A percentile compares a stretch with the other conserved stretches of the same genome.
Conservation (phyloP, 257 asterid species). For the Linderniella brevidens region DNA sequence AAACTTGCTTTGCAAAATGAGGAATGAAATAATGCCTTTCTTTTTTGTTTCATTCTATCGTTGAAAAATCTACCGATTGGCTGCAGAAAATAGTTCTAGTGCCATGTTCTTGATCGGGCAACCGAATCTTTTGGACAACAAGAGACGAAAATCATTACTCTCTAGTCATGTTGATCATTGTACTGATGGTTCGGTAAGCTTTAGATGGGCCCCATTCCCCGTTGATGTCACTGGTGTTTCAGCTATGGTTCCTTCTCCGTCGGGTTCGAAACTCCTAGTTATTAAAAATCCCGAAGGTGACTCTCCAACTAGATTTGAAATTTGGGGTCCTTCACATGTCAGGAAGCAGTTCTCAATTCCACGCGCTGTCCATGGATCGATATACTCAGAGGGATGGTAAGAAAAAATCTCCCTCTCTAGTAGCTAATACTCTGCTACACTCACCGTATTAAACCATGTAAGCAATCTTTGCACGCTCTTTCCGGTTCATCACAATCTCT, state of each 20-base stretch:
- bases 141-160: constrained; percentile 47
- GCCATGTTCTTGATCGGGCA: constrained; percentile 67
- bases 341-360: constrained; percentile 61
- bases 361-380: constrained; percentile 58
- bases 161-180: constrained; percentile 40
- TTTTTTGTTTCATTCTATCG: neutral
- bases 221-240: constrained; percentile 59
- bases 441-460: neutral
- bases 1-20: neutral
- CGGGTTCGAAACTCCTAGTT: constrained; percentile 76
- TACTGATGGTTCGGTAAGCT: constrained; percentile 28
- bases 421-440: neutral
- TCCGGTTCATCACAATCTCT: constrained; percentile 5
- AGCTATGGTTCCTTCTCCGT: constrained; percentile 68
- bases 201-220: constrained; percentile 81
- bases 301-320: constrained; percentile 66
- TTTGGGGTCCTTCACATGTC: constrained; percentile 70
- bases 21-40: neutral
- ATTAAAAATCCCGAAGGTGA: constrained; percentile 64
- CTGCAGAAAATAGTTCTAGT: constrained; percentile 40
- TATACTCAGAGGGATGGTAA: constrained; percentile 92
- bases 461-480: neutral
- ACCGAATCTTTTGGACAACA: constrained; percentile 63
- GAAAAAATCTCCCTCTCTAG: neutral
- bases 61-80: constrained; percentile 2